Conservation (phyloP, 139 green algal genomes). For the Medakamo hakoo region DNA sequence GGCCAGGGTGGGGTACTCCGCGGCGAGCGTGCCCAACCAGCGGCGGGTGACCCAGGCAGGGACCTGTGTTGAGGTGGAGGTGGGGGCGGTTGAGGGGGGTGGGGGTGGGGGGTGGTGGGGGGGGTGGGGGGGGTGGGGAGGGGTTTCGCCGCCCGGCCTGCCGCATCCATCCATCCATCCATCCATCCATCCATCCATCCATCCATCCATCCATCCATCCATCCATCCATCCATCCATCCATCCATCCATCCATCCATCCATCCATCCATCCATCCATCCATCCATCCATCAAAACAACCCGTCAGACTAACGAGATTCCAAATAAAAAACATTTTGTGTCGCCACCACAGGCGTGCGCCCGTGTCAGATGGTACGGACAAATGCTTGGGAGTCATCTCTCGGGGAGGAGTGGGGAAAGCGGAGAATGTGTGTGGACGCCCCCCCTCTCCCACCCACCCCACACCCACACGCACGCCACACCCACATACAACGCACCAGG, state of each 20-base stretch:
- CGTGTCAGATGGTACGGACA: constrained; percentile 41
- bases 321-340: too few species aligned
- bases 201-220: too few species aligned
- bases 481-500: constrained; percentile 36
- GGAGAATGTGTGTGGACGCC: too few species aligned
- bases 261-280: too few species aligned
- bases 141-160: too few species aligned
- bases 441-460: too few species aligned
- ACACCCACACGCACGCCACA: too few species aligned
- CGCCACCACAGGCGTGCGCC: constrained; percentile 11
- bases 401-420: too few species aligned
- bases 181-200: too few species aligned
- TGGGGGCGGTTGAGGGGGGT: not conserved
- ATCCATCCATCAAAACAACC: not conserved
- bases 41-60: constrained; percentile 94
- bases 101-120: not conserved
- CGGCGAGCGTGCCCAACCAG: constrained; percentile 78
- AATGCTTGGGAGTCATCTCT: constrained; percentile 8
- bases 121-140: not conserved
- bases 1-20: constrained; percentile 88
- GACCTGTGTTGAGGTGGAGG: constrained; percentile 37
- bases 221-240: too few species aligned
- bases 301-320: constrained; percentile 60
- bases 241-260: too few species aligned
- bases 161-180: too few species aligned